Evolutionary conservation across 208 protist genomes (phyloP).

Genomic region (Trypanosoma scelopori): DNA sequence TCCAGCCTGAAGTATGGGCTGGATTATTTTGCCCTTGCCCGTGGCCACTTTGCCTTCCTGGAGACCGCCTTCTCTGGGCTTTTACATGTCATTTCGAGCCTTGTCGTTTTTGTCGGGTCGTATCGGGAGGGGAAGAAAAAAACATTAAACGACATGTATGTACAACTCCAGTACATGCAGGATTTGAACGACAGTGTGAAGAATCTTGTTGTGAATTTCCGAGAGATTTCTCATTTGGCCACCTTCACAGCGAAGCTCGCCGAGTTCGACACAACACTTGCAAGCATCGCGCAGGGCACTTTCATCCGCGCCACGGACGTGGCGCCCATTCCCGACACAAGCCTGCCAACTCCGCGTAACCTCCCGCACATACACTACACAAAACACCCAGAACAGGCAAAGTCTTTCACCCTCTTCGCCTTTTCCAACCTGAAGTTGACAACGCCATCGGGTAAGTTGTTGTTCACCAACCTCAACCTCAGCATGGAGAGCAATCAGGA

Average conservation of each 20-base stretch:
- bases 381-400: constrained; percentile 17
- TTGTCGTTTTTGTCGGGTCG: constrained; percentile 50
- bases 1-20: constrained; percentile 58
- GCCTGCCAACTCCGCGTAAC: constrained; percentile 22
- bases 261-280: constrained; percentile 77
- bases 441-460: constrained; percentile 59
- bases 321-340: background rate
- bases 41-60: constrained; percentile 72
- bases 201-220: constrained; percentile 86
- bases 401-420: constrained; percentile 28
- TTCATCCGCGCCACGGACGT: constrained; percentile 38
- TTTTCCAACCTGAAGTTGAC: constrained; percentile 64
- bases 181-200: constrained; percentile 82
- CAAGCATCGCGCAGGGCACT: constrained; percentile 65
- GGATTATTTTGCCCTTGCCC: constrained; percentile 78
- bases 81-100: constrained; percentile 53
- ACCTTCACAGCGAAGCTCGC: constrained; percentile 78
- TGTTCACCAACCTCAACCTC: constrained; percentile 61
- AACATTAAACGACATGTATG: constrained; percentile 60
- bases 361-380: constrained; percentile 36
- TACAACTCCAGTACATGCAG: constrained; percentile 80
- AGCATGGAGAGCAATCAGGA: constrained; percentile 62
- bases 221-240: constrained; percentile 79
- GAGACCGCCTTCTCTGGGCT: constrained; percentile 67
- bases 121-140: constrained; percentile 24